These are phyloP conservation scores for Flaveria floridana DNA, from an alignment of 140 eudicot species.

Conservation along the genomic window DNA sequence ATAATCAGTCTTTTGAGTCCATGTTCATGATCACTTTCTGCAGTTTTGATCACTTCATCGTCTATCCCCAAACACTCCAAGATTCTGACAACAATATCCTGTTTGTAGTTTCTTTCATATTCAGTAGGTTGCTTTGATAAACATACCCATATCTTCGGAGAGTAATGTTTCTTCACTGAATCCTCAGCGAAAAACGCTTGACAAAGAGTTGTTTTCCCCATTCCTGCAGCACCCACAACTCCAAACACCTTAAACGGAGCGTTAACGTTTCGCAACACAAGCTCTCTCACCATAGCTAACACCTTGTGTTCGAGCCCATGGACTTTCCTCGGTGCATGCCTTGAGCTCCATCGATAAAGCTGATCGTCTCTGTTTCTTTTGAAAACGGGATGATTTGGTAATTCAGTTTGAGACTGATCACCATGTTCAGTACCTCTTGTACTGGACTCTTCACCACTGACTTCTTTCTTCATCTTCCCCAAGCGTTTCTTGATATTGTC, in stretches of 20 bases:
- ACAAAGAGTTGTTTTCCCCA: conserved; percentile 57
- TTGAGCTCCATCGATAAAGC: conserved; percentile 44
- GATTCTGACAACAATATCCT: conserved; percentile 46
- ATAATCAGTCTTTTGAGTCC: conserved; percentile 35
- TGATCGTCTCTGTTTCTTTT: background rate
- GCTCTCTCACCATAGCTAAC: conserved; percentile 39
- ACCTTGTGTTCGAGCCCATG: conserved; percentile 35
- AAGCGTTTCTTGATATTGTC: conserved; percentile 30
- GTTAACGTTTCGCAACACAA: conserved; percentile 17
- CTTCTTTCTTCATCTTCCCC: conserved; percentile 34
- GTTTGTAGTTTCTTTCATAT: background rate
- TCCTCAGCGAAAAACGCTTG: conserved; percentile 32
- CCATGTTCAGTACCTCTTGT: background rate
- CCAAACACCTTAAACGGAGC: conserved; percentile 43
- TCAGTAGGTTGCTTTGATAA: conserved; percentile 35
- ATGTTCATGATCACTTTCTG: background rate
- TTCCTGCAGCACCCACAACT: conserved; percentile 48
- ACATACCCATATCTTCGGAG: conserved; percentile 57
- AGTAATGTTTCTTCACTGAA: conserved; percentile 34
- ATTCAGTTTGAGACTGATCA: background rate
- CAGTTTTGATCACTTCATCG: conserved; percentile 28
- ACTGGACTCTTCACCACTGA: conserved; percentile 24
- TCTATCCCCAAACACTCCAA: conserved; percentile 43
- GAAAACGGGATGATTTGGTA: background rate
- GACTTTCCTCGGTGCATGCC: conserved; percentile 28